Base-by-base conservation (phyloP, 2,329 filamentous ascomycete species). In the Calonectria montana region DNA sequence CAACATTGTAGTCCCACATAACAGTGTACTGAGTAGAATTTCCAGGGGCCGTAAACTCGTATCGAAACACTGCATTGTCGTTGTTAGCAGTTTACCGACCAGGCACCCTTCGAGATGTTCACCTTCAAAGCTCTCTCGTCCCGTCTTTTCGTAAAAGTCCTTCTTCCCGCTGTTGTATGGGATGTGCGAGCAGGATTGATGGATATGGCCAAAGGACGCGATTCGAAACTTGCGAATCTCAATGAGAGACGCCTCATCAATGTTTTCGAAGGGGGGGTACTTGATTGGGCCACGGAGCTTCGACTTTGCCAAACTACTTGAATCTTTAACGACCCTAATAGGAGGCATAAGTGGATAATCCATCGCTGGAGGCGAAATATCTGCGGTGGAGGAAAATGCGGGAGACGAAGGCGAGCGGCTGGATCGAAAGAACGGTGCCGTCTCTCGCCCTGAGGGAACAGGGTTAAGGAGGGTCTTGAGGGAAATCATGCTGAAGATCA, bases 1-100 rank as follows among this genome's bases (percentile, higher is more conserved):
- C 97, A 73, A 96, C 91, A 78, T 97, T 96, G 85, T 98, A 98
- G 83, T 99, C 97, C 97, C 97, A 99, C 91, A 98, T 95, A 72
- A 98, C 92, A 1, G 90, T 91, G 81, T 93, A 96, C 65, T 90
- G 87, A 74, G 87, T 88, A 2, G 92, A 88, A 55, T 93, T 90
- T 13, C 88, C 91, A 0, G 94, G 94, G 4, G 93, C 82, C 76
- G 88, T 90, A 86, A 97, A 98, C 41, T 90, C 91, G 83, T 98
- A 98, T 66, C 74, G 75, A 73, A 80, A 79, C 18, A 80, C 77
- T 80, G 37, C n/a, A 37, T 23, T 21, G 9, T 16, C 25, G 16
- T 48, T 23, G 25, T 69, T 18, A 69, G 35, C 64, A 2, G 27
- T 55, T 43, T 61, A 64, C 41, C 31, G 10, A 23, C 31, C 8